Percentiles rank a stretch among this genome's conserved stretches.
phyloP scores from a whole-genome alignment of 2,329 filamentous ascomycete species.

The Paecilomyces fulvus region DNA sequence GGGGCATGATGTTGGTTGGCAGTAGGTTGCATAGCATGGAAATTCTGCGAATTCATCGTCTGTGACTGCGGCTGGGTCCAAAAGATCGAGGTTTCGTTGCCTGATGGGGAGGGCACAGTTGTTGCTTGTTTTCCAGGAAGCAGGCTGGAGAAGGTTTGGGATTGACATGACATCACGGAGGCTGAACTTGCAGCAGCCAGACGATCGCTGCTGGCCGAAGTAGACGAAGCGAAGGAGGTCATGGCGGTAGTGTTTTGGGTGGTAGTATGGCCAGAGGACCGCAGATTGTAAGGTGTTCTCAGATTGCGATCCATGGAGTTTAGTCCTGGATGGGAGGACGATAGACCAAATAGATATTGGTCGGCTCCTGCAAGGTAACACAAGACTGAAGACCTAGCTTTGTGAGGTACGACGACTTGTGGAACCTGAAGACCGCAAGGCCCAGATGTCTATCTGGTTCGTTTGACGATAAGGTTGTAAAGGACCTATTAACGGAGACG shows the following conservation, averaged over 20 bases:
- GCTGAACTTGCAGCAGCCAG: not conserved
- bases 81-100: not conserved
- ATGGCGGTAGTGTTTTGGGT: not conserved
- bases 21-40: not conserved
- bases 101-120: not conserved
- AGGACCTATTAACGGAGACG: too few relatives aligned
- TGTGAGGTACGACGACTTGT: not conserved
- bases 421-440: not conserved
- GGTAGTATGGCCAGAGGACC: not conserved
- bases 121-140: not conserved
- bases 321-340: not conserved
- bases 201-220: constrained; percentile 2
- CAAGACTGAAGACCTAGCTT: not conserved
- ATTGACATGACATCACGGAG: not conserved
- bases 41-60: not conserved
- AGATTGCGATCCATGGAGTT: constrained; percentile 2
- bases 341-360: not conserved
- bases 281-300: constrained; percentile 2
- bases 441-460: not conserved
- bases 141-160: not conserved
- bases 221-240: not conserved
- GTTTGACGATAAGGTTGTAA: too few relatives aligned
- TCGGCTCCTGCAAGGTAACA: not conserved
- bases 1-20: not conserved
- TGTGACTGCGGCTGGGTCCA: not conserved